phyloP scores from a whole-genome alignment of 106 monocot species.

The Dactylorhiza incarnata region DNA sequence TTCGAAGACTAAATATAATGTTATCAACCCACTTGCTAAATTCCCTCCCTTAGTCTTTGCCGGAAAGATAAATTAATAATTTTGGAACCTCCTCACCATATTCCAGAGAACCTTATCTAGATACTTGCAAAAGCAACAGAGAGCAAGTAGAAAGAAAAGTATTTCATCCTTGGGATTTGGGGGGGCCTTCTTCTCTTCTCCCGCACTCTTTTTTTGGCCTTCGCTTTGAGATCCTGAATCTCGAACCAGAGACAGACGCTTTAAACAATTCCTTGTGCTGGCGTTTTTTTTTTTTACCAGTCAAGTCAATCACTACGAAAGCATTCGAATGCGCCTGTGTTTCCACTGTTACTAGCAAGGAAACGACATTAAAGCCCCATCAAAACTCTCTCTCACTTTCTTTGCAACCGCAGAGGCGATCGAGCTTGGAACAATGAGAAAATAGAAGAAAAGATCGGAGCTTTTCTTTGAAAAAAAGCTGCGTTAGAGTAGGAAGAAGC shows the following conservation, averaged over 20 bases:
- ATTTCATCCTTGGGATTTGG: neutral
- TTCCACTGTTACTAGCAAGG: neutral
- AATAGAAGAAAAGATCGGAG: neutral
- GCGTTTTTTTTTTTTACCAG: neutral
- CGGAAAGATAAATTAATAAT: conserved; percentile 1
- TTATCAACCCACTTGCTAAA: conserved; percentile 3
- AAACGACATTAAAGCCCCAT: neutral
- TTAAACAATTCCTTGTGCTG: neutral
- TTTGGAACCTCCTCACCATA: conserved; percentile 3
- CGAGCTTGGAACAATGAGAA: neutral
- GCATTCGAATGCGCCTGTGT: conserved; percentile 2
- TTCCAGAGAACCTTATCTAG: neutral
- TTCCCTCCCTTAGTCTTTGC: neutral
- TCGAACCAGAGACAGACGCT: neutral
- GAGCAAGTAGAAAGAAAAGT: neutral
- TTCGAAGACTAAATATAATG: conserved; percentile 4
- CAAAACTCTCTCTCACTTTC: neutral
- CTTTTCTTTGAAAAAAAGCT: neutral
- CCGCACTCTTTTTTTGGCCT: conserved; percentile 1
- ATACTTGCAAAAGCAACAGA: neutral
- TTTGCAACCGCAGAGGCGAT: neutral
- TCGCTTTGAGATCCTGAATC: neutral
- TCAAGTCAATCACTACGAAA: neutral
- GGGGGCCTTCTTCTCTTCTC: neutral
- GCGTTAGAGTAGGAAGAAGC: neutral